Evolutionary conservation across 352 stramenopile genomes (phyloP).

Genomic region (Phytopythium litorale): DNA sequence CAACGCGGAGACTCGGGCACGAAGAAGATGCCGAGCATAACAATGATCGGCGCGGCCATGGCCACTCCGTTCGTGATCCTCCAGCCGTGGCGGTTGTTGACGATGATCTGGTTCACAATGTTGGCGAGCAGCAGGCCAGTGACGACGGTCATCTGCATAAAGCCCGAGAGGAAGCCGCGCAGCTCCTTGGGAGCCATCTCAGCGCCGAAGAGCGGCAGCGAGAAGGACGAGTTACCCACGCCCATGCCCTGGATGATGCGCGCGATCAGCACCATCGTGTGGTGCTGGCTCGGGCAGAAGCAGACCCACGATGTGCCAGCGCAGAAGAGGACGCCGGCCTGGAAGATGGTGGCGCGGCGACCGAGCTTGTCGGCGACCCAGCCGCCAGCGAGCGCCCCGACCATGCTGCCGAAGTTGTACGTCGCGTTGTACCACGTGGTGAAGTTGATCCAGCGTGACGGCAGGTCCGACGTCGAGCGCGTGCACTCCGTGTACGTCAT

Average conservation of each 20-base stretch:
- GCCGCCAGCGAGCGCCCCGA: slow-evolving; percentile 24
- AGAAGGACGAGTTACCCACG: slow-evolving; percentile 35
- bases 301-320: slow-evolving; percentile 24
- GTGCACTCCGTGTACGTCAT: slow-evolving; percentile 22
- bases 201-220: slow-evolving; percentile 26
- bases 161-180: slow-evolving; percentile 26
- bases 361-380: slow-evolving; percentile 27
- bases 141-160: slow-evolving; percentile 30
- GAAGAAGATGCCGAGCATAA: slow-evolving; percentile 32
- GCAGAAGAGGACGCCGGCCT: slow-evolving; percentile 27
- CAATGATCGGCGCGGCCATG: slow-evolving; percentile 24
- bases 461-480: slow-evolving; percentile 11
- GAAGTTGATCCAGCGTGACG: slow-evolving; percentile 25
- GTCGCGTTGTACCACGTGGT: slow-evolving; percentile 26
- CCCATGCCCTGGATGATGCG: slow-evolving; percentile 22
- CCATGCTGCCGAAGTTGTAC: slow-evolving; percentile 36
- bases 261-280: slow-evolving; percentile 15
- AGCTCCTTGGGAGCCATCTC: slow-evolving; percentile 33
- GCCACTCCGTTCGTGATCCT: slow-evolving; percentile 25
- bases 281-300: slow-evolving; percentile 11
- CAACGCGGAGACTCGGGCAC: slow-evolving; percentile 35
- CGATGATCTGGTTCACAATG: slow-evolving; percentile 22
- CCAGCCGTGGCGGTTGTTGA: slow-evolving; percentile 18
- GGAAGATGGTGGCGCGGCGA: slow-evolving; percentile 28
- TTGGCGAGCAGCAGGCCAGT: slow-evolving; percentile 22